Evolutionary conservation across 176 grass and related monocot species (phyloP), one percentile per base, ranked within the genome.

Genomic region (Pharus latifolius): DNA sequence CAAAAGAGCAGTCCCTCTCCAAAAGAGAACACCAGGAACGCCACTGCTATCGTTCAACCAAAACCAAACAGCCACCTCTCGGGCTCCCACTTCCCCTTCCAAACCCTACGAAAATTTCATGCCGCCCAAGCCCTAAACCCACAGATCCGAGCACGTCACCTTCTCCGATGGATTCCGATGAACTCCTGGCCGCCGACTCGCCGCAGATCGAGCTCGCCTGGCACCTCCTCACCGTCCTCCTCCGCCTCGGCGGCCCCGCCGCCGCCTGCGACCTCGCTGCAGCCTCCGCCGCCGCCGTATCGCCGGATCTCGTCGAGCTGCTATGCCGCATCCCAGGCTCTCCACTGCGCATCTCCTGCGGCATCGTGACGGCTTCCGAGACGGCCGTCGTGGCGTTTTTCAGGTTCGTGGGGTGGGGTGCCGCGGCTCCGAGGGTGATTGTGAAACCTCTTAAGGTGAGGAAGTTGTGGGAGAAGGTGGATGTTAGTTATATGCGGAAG

Each of bases 211-310:
- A 94, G 74, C 23, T n/a, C 17, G 90, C 95, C 1, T 99, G 95
- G 95, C 67, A 94, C 66, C 70, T 91, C 48, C 78, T 94, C 78
- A 88, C 90, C 22, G 84, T 85, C 67, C 82, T 94, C 52, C 2
- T 99, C 67, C 95, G 95, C 69, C 60, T 86, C 67, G 87, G 90
- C 42, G 72, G 72, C 29, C 82, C 95, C 15, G 67, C 53, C 27
- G 2, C 71, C 37, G 45, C 72, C 16, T 42, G 47, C 18, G 82
- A 94, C 5, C 68, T 99, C 27, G 73, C 77, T 5, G 47, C 16
- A 17, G 13, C 73, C 5, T 28, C 63, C 12, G 10, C 49, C 22
- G 6, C 11, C 37, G 64, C 22, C 25, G 29, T 73, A 2, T 67
- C 84, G 20, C 74, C 64, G 19, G 37, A 30, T 18, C 6, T 25